phyloP scores from a whole-genome alignment of 305 asterid species.

The Ajuga reptans region DNA sequence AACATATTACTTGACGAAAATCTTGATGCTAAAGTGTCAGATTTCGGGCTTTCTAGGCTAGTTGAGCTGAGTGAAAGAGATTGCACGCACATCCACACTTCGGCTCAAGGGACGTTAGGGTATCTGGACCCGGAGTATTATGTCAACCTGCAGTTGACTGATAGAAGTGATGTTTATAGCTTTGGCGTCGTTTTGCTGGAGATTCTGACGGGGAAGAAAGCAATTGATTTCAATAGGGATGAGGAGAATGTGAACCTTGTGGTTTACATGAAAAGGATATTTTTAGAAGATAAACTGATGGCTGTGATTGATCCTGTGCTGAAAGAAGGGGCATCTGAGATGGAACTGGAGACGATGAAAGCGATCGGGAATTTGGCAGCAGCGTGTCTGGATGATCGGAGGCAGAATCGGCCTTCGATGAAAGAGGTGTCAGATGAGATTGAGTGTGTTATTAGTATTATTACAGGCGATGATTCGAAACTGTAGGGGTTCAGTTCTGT shows the following conservation, averaged over 20 bases:
- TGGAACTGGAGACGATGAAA: slow-evolving; percentile 29
- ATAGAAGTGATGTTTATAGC: slow-evolving; percentile 27
- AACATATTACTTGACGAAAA: slow-evolving; percentile 26
- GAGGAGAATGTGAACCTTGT: slow-evolving; percentile 28
- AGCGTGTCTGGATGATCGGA: slow-evolving; percentile 27
- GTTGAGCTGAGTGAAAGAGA: slow-evolving; percentile 25
- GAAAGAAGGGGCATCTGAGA: slow-evolving; percentile 16
- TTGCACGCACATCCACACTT: slow-evolving; percentile 24
- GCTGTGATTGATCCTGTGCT: slow-evolving; percentile 19
- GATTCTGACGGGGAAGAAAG: slow-evolving; percentile 27
- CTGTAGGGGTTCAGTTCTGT: not conserved
- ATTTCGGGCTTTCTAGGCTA: slow-evolving; percentile 25
- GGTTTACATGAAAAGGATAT: slow-evolving; percentile 24
- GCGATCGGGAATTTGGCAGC: slow-evolving; percentile 25
- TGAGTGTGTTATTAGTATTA: slow-evolving; percentile 22
- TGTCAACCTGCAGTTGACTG: slow-evolving; percentile 23
- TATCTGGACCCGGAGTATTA: slow-evolving; percentile 29
- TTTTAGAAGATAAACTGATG: slow-evolving; percentile 18
- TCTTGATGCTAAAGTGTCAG: slow-evolving; percentile 25
- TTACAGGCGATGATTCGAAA: slow-evolving; percentile 14
- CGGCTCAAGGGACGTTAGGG: slow-evolving; percentile 27
- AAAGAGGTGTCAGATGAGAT: slow-evolving; percentile 31
- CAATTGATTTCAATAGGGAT: slow-evolving; percentile 30
- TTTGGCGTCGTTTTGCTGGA: slow-evolving; percentile 27
- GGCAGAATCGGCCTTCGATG: slow-evolving; percentile 33